These are phyloP conservation scores for Besnoitia besnoiti DNA, from an alignment of 169 alveolate genomes.

Conservation along the genomic window DNA sequence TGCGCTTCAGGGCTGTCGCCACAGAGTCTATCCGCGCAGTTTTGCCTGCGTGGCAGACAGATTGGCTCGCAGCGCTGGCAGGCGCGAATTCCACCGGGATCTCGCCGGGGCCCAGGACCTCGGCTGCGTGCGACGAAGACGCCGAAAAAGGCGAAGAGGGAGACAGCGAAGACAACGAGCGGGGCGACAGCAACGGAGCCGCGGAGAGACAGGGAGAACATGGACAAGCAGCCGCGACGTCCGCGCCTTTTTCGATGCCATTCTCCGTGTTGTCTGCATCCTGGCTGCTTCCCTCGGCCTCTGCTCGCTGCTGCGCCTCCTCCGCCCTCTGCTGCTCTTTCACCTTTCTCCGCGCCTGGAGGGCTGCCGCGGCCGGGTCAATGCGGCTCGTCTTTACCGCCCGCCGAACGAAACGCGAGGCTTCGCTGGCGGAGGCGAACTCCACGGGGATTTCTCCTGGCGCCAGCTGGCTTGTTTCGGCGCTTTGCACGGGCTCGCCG, in stretches of 20 bases:
- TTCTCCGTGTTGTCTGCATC: no score
- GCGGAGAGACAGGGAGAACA: neutral
- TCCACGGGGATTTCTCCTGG: constrained; percentile 20
- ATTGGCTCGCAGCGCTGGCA: neutral
- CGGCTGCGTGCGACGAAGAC: neutral
- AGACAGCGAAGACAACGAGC: neutral
- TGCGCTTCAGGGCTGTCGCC: no score
- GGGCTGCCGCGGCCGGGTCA: constrained; percentile 15
- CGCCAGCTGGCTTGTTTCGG: neutral
- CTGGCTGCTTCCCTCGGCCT: no score
- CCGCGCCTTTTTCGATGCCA: no score
- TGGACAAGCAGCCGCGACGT: no score
- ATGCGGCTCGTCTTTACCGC: neutral
- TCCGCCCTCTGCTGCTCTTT: constrained; percentile 2
- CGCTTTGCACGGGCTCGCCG: neutral
- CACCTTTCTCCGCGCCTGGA: neutral
- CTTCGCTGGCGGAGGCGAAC: neutral
- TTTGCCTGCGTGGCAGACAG: no score
- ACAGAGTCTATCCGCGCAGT: no score
- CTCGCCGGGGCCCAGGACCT: constrained; percentile 18
- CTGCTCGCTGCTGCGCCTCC: neutral
- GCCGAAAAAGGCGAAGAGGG: neutral
- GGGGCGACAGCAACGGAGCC: neutral
- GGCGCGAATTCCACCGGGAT: constrained; percentile 33
- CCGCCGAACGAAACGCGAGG: neutral